Percentiles rank a stretch among this genome's conserved stretches.
Evolutionary conservation across 805 yeast species (phyloP).

Genomic region (Ogataea kodamae): DNA sequence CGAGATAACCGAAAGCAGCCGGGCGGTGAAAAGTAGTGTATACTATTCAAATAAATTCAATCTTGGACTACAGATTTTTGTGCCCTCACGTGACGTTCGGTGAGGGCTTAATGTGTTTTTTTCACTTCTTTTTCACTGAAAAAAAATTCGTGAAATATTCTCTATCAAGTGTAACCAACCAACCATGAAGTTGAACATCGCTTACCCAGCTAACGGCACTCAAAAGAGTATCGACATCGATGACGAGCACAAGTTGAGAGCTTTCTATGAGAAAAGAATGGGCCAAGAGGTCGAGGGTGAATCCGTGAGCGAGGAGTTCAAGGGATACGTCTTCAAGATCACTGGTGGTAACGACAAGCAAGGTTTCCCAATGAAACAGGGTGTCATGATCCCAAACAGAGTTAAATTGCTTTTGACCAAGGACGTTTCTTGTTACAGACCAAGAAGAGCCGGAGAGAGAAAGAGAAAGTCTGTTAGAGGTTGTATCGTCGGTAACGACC

Average conservation of each 20-base stretch:
- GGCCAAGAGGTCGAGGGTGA: conserved; percentile 99
- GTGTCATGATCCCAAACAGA: conserved; percentile 99
- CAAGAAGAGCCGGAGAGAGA: conserved; percentile 99
- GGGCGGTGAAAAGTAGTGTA: conserved; percentile 10
- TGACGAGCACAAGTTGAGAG: conserved; percentile 98
- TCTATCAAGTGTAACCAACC: conserved; percentile 25
- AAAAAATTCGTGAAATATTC: conserved; percentile 14
- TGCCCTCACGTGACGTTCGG: conserved; percentile 4
- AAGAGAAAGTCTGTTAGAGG: conserved; percentile 99
- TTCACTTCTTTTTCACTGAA: conserved; percentile 11
- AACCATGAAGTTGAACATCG: conserved; percentile 80
- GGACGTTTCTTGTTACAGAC: conserved; percentile 99
- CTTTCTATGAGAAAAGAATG: conserved; percentile 98
- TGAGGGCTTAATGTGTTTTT: conserved; percentile 6
- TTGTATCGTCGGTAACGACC: conserved; percentile 96
- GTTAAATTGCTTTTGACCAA: conserved; percentile 90
- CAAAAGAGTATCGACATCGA: conserved; percentile 97
- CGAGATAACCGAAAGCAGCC: conserved; percentile 10
- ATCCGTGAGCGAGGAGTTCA: conserved; percentile 96
- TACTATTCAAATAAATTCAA: conserved; percentile 2
- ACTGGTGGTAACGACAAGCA: conserved; percentile 99
- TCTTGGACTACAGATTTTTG: neutral
- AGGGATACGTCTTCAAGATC: conserved; percentile 98
- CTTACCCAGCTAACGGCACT: conserved; percentile 99
- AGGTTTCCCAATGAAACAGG: conserved; percentile 99